Evolutionary conservation across 2,329 filamentous ascomycete genomes (phyloP).

Genomic region (Fusarium cyanostomum): DNA sequence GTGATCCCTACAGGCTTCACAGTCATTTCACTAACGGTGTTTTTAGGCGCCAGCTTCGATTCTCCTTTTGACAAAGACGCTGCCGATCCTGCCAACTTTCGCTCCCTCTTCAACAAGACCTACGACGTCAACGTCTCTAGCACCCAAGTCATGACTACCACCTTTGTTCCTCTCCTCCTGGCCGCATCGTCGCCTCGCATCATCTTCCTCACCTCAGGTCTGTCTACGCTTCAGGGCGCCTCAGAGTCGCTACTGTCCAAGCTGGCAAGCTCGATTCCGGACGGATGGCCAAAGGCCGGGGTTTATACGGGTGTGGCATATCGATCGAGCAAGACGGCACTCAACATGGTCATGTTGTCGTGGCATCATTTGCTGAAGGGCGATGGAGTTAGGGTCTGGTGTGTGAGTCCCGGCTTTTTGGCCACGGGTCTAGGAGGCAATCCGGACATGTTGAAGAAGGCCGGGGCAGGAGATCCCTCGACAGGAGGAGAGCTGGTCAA

Average conservation of each 20-base stretch:
- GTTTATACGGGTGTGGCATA: conserved; percentile 47
- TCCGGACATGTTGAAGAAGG: conserved; percentile 45
- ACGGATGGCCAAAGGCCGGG: conserved; percentile 63
- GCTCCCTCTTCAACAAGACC: conserved; percentile 55
- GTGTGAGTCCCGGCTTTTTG: conserved; percentile 58
- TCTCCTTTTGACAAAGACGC: conserved; percentile 36
- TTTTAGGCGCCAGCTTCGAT: conserved; percentile 57
- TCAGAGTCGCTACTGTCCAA: conserved; percentile 39
- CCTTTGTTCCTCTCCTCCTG: conserved; percentile 57
- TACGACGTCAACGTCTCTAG: conserved; percentile 63
- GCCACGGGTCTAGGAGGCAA: conserved; percentile 56
- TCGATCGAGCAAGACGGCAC: conserved; percentile 38
- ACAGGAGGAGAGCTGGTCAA: conserved; percentile 51
- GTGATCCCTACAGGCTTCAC: neutral
- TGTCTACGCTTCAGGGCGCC: conserved; percentile 50
- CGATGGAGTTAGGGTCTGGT: conserved; percentile 62
- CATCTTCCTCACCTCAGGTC: conserved; percentile 59
- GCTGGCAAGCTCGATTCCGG: conserved; percentile 38
- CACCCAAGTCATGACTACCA: conserved; percentile 52
- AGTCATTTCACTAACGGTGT: neutral
- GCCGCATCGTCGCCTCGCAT: conserved; percentile 54
- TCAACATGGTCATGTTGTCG: conserved; percentile 50
- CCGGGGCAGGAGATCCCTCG: conserved; percentile 48
- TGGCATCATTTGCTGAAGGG: conserved; percentile 56
- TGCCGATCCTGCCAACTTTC: conserved; percentile 42